Base-by-base conservation (phyloP, 163 green algal genomes). In the Prototheca wickerhamii region DNA sequence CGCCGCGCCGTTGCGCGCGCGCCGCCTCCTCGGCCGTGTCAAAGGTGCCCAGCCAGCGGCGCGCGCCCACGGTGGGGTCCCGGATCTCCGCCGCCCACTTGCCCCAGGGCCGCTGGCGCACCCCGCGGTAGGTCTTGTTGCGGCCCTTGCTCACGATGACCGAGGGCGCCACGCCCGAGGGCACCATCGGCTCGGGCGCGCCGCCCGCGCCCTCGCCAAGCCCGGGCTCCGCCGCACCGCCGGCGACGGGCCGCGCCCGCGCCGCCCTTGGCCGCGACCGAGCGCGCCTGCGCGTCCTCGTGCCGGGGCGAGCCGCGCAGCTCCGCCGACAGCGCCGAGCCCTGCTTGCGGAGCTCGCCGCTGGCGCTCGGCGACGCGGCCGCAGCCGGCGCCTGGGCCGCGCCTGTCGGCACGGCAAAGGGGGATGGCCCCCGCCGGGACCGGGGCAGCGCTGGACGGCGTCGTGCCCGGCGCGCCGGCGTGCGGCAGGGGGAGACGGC, bases 41-140 rank as follows among this genome's bases (percentile, higher is more conserved):
- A 75, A 95, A 97, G 0, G 90, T 96, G 50, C 91, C 91, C 31
- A 97, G 84, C 91, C 91, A 97, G 54, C 87, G 80, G 10, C 89
- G 64, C 0, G 85, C 81, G 3, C 87, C 87, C 4, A 91, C 81
- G 12, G 82, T 94, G 15, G 89, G 89, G 76, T 97, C 91, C 6
- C 90, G 65, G 61, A 97, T 97, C 68, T 97, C 91, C 4, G 91
- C 90, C n/a, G 91, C 91, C 85, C 86, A 97, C 63, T 96, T 96
- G 70, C 90, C 91, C 89, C 90, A 96, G 4, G 89, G 90, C 28
- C 91, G 74, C 68, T 95, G 89, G 20, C 89, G 71, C 26, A 96
- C 91, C 17, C 91, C 90, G 29, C 53, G 53, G 53, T 42, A 60
- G 12, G 53, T 37, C 3, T 60, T 60, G 53, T 84, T 86, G 42